Evolutionary conservation across 164 flowering plant species (phyloP).

Genomic region (Annona squamosa): DNA sequence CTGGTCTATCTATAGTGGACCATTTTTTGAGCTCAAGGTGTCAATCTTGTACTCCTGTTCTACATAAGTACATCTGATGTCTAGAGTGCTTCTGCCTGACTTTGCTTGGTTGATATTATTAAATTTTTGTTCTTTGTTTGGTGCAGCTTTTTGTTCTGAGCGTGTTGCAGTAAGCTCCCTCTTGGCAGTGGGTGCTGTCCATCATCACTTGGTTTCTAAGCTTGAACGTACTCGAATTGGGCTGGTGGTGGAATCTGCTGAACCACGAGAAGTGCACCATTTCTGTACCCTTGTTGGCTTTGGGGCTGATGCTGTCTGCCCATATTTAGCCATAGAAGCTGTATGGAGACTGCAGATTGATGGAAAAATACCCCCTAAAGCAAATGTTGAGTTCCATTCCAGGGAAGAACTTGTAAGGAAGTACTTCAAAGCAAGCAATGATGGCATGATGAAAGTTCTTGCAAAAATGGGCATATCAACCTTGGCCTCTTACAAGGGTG

Average conservation of each 20-base stretch:
- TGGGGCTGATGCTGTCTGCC: constrained; percentile 98
- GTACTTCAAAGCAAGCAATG: constrained; percentile 88
- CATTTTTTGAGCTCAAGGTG: not conserved
- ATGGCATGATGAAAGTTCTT: constrained; percentile 99
- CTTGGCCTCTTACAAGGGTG: constrained; percentile 97
- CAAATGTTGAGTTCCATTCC: constrained; percentile 63
- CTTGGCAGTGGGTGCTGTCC: constrained; percentile 97
- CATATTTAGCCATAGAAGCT: constrained; percentile 91
- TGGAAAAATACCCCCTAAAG: constrained; percentile 87
- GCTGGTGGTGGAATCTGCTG: constrained; percentile 88
- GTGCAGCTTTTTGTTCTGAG: constrained; percentile 73
- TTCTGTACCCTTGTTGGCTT: constrained; percentile 96
- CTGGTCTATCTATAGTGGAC: not conserved
- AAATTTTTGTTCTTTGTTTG: not conserved
- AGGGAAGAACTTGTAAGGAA: constrained; percentile 81
- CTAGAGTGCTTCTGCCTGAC: not conserved
- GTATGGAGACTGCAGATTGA: constrained; percentile 94
- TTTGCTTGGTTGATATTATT: constrained; percentile 2
- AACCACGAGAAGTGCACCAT: constrained; percentile 99
- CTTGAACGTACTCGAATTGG: constrained; percentile 91
- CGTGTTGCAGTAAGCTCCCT: constrained; percentile 97
- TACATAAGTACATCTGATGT: not conserved
- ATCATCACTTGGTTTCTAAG: constrained; percentile 80
- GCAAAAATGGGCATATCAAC: constrained; percentile 99
- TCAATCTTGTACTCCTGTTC: not conserved